Evolutionary conservation across 768 basidiomycete species (phyloP).

Genomic region (Psilocybe cyanescens): DNA sequence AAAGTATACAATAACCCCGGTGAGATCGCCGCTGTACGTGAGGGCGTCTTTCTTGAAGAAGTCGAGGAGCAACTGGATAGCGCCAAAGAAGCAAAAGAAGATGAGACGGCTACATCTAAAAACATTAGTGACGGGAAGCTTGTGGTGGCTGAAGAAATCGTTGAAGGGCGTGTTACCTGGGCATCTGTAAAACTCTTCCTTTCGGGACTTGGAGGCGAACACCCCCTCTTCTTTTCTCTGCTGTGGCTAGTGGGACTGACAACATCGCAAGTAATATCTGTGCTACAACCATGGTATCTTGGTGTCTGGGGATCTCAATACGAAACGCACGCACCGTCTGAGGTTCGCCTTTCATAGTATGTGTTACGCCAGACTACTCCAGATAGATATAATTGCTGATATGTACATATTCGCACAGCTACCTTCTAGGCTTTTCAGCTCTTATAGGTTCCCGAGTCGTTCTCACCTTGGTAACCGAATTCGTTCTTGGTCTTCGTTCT

Average conservation of each 20-base stretch:
- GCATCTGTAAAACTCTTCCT: slow-evolving; percentile 39
- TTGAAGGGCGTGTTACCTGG: slow-evolving; percentile 31
- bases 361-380: slow-evolving; percentile 29
- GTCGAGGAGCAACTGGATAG: too few relatives aligned
- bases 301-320: slow-evolving; percentile 51
- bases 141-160: slow-evolving; percentile 63
- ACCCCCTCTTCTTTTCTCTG: slow-evolving; percentile 35
- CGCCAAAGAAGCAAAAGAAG: neutral
- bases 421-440: slow-evolving; percentile 1
- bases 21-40: slow-evolving; percentile 26
- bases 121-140: slow-evolving; percentile 40
- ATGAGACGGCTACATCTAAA: neutral
- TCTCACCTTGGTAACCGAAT: neutral
- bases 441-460: neutral
- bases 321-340: slow-evolving; percentile 30
- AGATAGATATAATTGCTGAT: neutral
- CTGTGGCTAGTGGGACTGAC: slow-evolving; percentile 16
- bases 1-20: slow-evolving; percentile 44
- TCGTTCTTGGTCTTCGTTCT: slow-evolving; percentile 6
- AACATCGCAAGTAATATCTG: slow-evolving; percentile 26
- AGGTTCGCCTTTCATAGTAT: slow-evolving; percentile 38
- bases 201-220: slow-evolving; percentile 34
- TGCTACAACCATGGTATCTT: slow-evolving; percentile 44
- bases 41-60: slow-evolving; percentile 26
- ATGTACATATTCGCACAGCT: neutral